Evolutionary conservation across 176 grass and related monocot genomes (phyloP).

Genomic region (Luzula sylvatica): DNA sequence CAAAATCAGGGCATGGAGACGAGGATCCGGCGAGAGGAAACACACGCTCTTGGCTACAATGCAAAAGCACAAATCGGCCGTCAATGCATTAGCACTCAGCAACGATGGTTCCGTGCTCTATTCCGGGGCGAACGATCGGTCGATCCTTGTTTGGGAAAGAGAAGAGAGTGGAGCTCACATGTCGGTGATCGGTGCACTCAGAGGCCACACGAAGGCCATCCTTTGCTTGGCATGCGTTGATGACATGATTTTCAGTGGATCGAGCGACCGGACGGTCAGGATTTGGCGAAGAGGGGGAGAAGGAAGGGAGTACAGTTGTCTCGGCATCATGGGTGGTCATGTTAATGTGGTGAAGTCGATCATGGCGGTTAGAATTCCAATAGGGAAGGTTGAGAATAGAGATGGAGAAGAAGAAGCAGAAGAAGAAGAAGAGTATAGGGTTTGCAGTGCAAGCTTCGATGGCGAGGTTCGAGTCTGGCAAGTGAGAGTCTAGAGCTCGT

Average conservation of each 20-base stretch:
- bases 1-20: conserved; percentile 52
- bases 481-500: conserved; percentile 25
- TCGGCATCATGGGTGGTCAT: conserved; percentile 61
- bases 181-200: conserved; percentile 42
- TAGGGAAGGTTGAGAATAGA: not conserved
- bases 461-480: conserved; percentile 67
- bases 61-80: conserved; percentile 49
- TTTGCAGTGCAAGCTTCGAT: conserved; percentile 72
- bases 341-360: conserved; percentile 37
- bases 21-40: conserved; percentile 17
- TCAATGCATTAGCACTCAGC: conserved; percentile 68
- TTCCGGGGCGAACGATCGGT: conserved; percentile 63
- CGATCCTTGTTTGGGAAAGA: conserved; percentile 77
- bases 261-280: conserved; percentile 65
- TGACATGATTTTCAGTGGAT: conserved; percentile 60
- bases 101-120: conserved; percentile 35
- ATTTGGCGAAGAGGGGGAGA: conserved; percentile 48
- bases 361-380: conserved; percentile 12
- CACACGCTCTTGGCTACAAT: conserved; percentile 55
- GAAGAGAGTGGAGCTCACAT: conserved; percentile 70
- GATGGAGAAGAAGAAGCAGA: no score
- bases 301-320: conserved; percentile 30
- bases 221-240: conserved; percentile 52
- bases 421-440: conserved; percentile 42
- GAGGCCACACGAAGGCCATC: conserved; percentile 59